These are phyloP conservation scores for Achaetomium macrosporum DNA, from an alignment of 2,329 filamentous ascomycete species.

Conservation along the genomic window DNA sequence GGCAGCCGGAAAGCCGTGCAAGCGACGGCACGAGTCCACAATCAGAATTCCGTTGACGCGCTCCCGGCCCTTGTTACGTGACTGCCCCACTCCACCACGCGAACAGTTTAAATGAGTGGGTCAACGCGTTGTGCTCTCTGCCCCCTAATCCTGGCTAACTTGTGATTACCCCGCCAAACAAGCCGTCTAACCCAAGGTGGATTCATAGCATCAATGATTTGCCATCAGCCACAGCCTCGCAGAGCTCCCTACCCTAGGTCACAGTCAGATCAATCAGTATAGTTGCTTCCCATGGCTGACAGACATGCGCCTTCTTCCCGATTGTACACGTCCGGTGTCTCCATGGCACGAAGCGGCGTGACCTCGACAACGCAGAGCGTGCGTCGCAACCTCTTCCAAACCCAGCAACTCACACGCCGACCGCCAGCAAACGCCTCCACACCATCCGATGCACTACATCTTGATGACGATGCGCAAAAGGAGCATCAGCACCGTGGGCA, in stretches of 20 bases:
- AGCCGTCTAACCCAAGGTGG: no score
- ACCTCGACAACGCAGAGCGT: constrained; percentile 28
- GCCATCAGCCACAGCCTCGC: no score
- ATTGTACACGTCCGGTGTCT: constrained; percentile 9
- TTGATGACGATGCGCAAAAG: constrained; percentile 37
- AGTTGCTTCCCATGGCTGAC: constrained; percentile 20
- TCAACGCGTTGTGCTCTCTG: constrained; percentile 7
- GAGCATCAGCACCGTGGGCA: constrained; percentile 3
- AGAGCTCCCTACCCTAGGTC: no score
- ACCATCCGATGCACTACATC: constrained; percentile 42
- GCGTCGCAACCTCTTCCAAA: constrained; percentile 55
- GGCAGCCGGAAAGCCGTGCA: not conserved
- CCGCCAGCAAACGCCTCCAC: constrained; percentile 41
- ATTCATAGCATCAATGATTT: no score
- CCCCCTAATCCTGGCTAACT: not conserved
- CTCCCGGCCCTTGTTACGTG: constrained; percentile 25
- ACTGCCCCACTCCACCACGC: constrained; percentile 25
- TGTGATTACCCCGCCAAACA: no score
- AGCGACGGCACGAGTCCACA: not conserved
- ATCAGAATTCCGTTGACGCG: constrained; percentile 19
- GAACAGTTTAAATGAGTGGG: constrained; percentile 18
- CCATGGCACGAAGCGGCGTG: constrained; percentile 12
- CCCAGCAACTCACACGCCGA: constrained; percentile 48
- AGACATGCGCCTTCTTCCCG: constrained; percentile 18
- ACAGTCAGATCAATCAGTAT: no score